phyloP scores from a whole-genome alignment of 192 early-diverging fungal species.

The Coemansia sp. region DNA sequence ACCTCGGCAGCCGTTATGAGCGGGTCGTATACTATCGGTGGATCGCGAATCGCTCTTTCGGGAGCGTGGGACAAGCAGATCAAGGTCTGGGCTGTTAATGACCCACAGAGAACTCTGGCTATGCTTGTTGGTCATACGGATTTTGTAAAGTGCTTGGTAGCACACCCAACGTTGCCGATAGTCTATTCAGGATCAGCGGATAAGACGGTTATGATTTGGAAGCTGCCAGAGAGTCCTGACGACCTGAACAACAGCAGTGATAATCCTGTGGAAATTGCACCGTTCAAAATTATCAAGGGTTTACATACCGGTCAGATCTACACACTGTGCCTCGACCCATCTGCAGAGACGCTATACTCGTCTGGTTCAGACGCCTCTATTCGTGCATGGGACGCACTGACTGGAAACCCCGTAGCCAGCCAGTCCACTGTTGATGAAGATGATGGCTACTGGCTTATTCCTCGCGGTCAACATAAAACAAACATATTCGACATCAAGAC shows the following conservation, averaged over 20 bases:
- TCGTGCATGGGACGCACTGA: conserved; percentile 67
- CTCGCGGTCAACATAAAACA: conserved; percentile 72
- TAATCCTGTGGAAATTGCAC: conserved; percentile 19
- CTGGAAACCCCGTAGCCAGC: conserved; percentile 29
- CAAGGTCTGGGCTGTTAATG: conserved; percentile 74
- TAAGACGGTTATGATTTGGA: conserved; percentile 52
- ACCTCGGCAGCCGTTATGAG: conserved; percentile 61
- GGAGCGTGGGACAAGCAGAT: conserved; percentile 96
- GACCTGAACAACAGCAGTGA: background rate
- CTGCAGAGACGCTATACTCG: conserved; percentile 31
- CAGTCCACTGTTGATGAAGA: conserved; percentile 20
- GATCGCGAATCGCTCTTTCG: conserved; percentile 64
- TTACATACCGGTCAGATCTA: conserved; percentile 49
- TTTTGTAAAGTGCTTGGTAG: conserved; percentile 81
- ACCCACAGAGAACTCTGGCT: conserved; percentile 62
- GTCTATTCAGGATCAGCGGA: conserved; percentile 83
- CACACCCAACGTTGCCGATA: conserved; percentile 36
- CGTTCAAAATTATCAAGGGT: conserved; percentile 39
- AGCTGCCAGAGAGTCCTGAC: conserved; percentile 19
- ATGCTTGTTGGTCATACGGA: conserved; percentile 79
- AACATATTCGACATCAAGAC: conserved; percentile 65
- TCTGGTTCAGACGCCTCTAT: conserved; percentile 57
- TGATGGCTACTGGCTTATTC: conserved; percentile 51
- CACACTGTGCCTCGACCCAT: conserved; percentile 30
- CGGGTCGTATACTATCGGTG: conserved; percentile 37